Evolutionary conservation across 768 basidiomycete species (phyloP).

Genomic region (Lanmaoa rubissima): DNA sequence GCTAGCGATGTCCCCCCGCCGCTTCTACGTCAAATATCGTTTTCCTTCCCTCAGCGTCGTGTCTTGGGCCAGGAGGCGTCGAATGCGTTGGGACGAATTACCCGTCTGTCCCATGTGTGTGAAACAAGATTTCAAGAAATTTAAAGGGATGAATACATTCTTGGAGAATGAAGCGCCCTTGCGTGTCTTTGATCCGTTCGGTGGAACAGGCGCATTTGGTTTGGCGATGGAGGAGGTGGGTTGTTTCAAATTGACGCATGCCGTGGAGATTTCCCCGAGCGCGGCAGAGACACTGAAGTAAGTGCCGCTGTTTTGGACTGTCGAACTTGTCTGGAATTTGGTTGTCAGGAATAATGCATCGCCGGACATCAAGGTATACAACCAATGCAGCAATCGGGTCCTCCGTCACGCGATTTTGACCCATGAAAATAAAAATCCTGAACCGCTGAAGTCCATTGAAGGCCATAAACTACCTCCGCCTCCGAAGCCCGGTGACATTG

Average conservation of each 20-base stretch:
- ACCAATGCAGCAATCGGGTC: conserved; percentile 68
- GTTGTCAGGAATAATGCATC: conserved; percentile 48
- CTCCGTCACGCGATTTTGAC: conserved; percentile 57
- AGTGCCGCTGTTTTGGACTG: conserved; percentile 14
- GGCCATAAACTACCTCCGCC: conserved; percentile 42
- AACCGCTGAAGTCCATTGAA: conserved; percentile 40
- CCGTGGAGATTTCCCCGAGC: conserved; percentile 73
- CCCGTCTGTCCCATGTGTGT: conserved; percentile 48
- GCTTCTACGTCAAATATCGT: conserved; percentile 55
- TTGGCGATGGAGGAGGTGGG: conserved; percentile 54
- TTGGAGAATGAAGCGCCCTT: conserved; percentile 26
- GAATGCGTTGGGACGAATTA: conserved; percentile 36
- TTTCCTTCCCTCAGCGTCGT: conserved; percentile 43
- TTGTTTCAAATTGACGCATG: conserved; percentile 58
- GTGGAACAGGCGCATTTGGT: conserved; percentile 58
- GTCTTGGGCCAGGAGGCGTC: conserved; percentile 38
- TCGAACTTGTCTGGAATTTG: background rate
- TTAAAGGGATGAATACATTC: conserved; percentile 35
- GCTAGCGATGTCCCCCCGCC: conserved; percentile 51
- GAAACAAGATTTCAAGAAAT: conserved; percentile 28
- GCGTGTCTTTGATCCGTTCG: conserved; percentile 42
- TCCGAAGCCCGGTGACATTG: conserved; percentile 52
- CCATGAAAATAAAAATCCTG: conserved; percentile 40
- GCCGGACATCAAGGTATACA: conserved; percentile 52
- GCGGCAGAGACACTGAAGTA: conserved; percentile 67